phyloP scores from a whole-genome alignment of 192 early-diverging fungal genomes.

The Mortierella alpina region DNA sequence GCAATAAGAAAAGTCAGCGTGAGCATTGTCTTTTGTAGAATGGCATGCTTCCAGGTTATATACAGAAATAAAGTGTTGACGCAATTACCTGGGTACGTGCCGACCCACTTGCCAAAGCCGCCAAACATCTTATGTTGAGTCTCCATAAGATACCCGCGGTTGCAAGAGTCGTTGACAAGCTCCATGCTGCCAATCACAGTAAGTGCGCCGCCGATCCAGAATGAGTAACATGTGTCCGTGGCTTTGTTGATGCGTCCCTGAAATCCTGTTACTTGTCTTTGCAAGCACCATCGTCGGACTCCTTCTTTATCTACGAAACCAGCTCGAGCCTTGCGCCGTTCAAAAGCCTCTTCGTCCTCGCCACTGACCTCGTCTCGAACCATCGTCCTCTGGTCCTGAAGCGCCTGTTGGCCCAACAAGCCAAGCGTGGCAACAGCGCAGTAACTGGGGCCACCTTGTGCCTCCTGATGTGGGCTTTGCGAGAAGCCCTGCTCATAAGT shows the following conservation, averaged over 20 bases:
- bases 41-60: not conserved
- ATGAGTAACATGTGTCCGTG: slow-evolving; percentile 96
- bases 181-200: slow-evolving; percentile 72
- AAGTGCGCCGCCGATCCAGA: slow-evolving; percentile 93
- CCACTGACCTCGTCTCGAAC: slow-evolving; percentile 33
- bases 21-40: not conserved
- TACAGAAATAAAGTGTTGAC: not conserved
- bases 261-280: slow-evolving; percentile 86
- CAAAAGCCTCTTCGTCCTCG: slow-evolving; percentile 25
- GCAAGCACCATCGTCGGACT: slow-evolving; percentile 80
- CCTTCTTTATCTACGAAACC: slow-evolving; percentile 65
- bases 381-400: slow-evolving; percentile 25
- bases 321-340: slow-evolving; percentile 55
- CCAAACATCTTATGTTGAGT: slow-evolving; percentile 72
- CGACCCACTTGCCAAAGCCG: slow-evolving; percentile 69
- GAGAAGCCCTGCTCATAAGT: slow-evolving; percentile 84
- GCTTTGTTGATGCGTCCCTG: slow-evolving; percentile 90
- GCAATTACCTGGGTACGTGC: slow-evolving; percentile 64
- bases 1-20: not conserved
- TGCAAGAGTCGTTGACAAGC: slow-evolving; percentile 65
- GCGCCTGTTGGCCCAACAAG: slow-evolving; percentile 66
- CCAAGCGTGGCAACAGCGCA: slow-evolving; percentile 88
- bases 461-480: slow-evolving; percentile 80
- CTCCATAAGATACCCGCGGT: slow-evolving; percentile 68
- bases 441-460: slow-evolving; percentile 92